Evolutionary conservation across 2,329 filamentous ascomycete species (phyloP).

Genomic region (Atkinsonella hypoxylon): DNA sequence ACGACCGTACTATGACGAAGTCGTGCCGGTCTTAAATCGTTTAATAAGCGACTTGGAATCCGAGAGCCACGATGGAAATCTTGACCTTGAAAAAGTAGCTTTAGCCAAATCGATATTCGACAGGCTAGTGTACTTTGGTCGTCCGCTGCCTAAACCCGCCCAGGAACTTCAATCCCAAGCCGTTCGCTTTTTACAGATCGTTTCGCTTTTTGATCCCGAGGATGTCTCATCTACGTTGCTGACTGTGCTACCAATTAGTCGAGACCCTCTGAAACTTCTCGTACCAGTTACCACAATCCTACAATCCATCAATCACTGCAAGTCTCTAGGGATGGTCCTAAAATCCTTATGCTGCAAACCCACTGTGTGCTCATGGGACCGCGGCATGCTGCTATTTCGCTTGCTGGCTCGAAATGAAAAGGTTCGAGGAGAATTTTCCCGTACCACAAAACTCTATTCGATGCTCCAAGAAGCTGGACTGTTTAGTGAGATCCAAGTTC

Average conservation of each 20-base stretch:
- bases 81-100: constrained; percentile 3
- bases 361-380: constrained; percentile 6
- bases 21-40: constrained; percentile 4
- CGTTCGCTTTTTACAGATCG: constrained; percentile 14
- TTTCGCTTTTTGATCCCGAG: constrained; percentile 9
- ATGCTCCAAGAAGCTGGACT: constrained; percentile 18
- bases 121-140: constrained; percentile 9
- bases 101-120: constrained; percentile 11
- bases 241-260: constrained; percentile 12
- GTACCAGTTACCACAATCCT: neutral
- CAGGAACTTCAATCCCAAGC: constrained; percentile 10
- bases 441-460: constrained; percentile 16
- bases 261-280: constrained; percentile 10
- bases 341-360: constrained; percentile 7
- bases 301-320: constrained; percentile 4
- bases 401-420: constrained; percentile 7
- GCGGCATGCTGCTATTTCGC: constrained; percentile 8
- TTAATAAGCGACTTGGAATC: constrained; percentile 7
- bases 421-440: constrained; percentile 2
- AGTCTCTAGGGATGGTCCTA: constrained; percentile 7
- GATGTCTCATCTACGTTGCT: constrained; percentile 12
- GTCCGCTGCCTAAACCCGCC: constrained; percentile 6
- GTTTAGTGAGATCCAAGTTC: constrained; percentile 11
- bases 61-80: neutral
- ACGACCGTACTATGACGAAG: constrained; percentile 7